A percentile compares a stretch with the other conserved stretches of the same genome.
phyloP scores from a whole-genome alignment of 306 rosid species.

The Trifolium subterraneum region DNA sequence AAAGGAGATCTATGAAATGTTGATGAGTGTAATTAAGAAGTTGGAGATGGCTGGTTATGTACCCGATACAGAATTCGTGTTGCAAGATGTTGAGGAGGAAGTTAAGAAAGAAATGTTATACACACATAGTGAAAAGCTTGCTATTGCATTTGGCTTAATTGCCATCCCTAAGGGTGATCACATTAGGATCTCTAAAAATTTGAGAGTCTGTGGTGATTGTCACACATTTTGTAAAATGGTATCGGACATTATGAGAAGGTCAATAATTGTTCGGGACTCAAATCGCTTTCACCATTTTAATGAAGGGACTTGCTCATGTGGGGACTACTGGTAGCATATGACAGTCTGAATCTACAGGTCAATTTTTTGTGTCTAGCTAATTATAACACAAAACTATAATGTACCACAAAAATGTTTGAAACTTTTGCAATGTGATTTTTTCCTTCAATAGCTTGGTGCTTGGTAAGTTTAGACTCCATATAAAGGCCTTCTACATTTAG shows the following conservation, averaged over 20 bases:
- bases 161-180: slow-evolving; percentile 53
- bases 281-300: slow-evolving; percentile 81
- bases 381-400: not conserved
- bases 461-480: slow-evolving; percentile 14
- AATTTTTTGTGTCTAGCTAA: slow-evolving; percentile 8
- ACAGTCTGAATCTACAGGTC: not conserved
- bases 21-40: slow-evolving; percentile 56
- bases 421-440: slow-evolving; percentile 17
- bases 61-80: slow-evolving; percentile 68
- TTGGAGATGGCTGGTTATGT: slow-evolving; percentile 69
- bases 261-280: slow-evolving; percentile 68
- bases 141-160: slow-evolving; percentile 76
- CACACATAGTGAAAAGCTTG: slow-evolving; percentile 78
- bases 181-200: slow-evolving; percentile 77
- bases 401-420: not conserved
- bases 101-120: slow-evolving; percentile 66
- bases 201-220: slow-evolving; percentile 86
- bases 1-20: slow-evolving; percentile 57
- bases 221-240: slow-evolving; percentile 74
- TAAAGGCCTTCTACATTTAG: slow-evolving; percentile 7
- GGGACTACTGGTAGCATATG: slow-evolving; percentile 73
- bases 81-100: slow-evolving; percentile 85
- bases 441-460: slow-evolving; percentile 1
- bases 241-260: slow-evolving; percentile 57
- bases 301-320: slow-evolving; percentile 71